Evolutionary conservation across 164 flowering plant species (phyloP), one percentile per base, ranked within the genome.

Genomic region (Magnolia kwangsiensis): DNA sequence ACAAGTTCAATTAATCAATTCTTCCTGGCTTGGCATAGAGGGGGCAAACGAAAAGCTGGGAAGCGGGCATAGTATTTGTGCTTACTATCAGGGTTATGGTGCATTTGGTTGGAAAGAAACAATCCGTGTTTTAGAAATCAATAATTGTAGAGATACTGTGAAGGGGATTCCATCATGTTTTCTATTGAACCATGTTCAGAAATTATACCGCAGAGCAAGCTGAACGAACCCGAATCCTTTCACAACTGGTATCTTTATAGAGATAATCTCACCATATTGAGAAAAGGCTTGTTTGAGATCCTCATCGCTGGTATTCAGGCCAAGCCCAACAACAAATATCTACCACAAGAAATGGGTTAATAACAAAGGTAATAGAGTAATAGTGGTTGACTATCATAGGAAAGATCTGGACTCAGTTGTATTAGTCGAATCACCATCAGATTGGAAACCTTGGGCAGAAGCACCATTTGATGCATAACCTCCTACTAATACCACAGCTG

Each of bases 141-240:
- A 50, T 10, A 7, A n/a, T 50, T 24, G 14, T 7, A 63, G 9
- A 63, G 19, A 63, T 3, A 19, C 67, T 63, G 9, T 2, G n/a
- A 14, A 27, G 31, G 5, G 16, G 29, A 67, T 67, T 29, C 71
- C 18, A 65, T 24, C 21, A 65, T 20, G 24, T 29, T 65, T 65
- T 31, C 6, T 20, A 65, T 20, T 20, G 24, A 24, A 18, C 29
- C 68, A 78, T 51, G 49, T 65, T 61, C 19, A 72, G 27, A 21
- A 71, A 49, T 8, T 75, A 37, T 83, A 93, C 99, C 97, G 89
- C 88, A 90, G 88, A 64, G 91, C 91, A 81, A 95, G 93, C 73
- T 93, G 98, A 67, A 95, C 98, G 81, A 95, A 95, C 6, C 99
- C 99, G 80, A 98, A 95, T 71, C 97, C 97, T 86, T 92, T 95